Evolutionary conservation across 257 asterid species (phyloP), one percentile per base, ranked within the genome.

Genomic region (Salvia splendens): DNA sequence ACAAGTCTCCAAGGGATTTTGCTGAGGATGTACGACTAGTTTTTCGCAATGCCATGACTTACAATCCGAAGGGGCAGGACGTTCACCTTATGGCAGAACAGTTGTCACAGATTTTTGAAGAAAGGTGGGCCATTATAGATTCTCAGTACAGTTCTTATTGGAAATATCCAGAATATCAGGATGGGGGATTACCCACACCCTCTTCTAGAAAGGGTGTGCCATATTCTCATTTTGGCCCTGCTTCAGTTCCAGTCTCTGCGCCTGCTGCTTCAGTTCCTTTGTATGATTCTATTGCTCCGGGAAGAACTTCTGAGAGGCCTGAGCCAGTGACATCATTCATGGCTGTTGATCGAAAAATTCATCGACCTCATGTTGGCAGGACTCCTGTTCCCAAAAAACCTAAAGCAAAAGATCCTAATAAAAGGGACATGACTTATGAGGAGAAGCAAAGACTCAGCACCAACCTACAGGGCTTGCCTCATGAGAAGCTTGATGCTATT

Each of bases 401-500:
- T 24, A 93, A 93, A 81, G 98, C 98, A 8, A 93, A 83, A 82
- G 98, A 92, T 81, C 91, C 78, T 24, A 69, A 92, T 68, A 92
- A 92, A 78, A 80, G 98, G 83, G 97, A 89, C 78, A 93, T 93
- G 98, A 87, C 98, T 58, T 81, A 78, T 61, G 97, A 93, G 24
- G 98, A 93, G 87, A 93, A 93, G 78, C 97, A 89, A 77, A 93
- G 82, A 69, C 98, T 93, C 54, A 89, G 97, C 85, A 75, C 83
- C 45, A 80, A 89, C 73, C 97, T 93, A 68, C 96, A 89, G 79
- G 79, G 87, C 68, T 81, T 93, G 72, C 98, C 98, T 69, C 40
- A 81, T 0, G 98, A 93, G 66, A 93, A 93, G 83, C 96, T 93
- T 48, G 97, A 93, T 82, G 84, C 95, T 51, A 80, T 89, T 55